These are phyloP conservation scores for Gossypium gossypioides DNA, from an alignment of 441 rosid species.

Conservation along the genomic window DNA sequence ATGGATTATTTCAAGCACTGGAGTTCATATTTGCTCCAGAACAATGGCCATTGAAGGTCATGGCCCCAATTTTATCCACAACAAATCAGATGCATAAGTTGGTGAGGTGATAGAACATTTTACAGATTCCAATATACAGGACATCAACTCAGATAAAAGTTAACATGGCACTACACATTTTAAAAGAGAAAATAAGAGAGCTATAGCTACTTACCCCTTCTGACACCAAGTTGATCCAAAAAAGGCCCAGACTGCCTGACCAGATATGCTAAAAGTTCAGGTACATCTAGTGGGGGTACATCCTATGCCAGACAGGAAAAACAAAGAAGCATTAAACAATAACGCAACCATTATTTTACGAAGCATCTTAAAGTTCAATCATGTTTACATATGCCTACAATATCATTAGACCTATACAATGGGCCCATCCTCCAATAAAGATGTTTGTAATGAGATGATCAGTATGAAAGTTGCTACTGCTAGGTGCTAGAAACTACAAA, in stretches of 20 bases:
- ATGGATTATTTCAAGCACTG: neutral
- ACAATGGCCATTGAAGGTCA: neutral
- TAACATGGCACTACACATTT: neutral
- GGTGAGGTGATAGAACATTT: neutral
- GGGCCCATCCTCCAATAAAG: neutral
- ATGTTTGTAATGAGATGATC: neutral
- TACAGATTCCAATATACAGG: neutral
- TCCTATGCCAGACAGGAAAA: constrained; percentile 35
- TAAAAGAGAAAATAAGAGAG: constrained; percentile 6
- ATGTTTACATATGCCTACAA: neutral
- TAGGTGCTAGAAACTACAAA: neutral
- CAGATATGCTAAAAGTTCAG: constrained; percentile 82
- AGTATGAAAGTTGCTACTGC: neutral
- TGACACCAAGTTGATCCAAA: constrained; percentile 81
- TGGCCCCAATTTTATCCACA: neutral
- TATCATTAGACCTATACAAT: neutral
- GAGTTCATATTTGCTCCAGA: neutral
- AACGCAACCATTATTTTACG: neutral
- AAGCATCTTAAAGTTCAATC: neutral
- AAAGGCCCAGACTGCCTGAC: constrained; percentile 82
- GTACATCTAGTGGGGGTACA: constrained; percentile 74
- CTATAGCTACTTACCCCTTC: constrained; percentile 42
- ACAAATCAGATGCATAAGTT: neutral
- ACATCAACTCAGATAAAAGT: neutral
- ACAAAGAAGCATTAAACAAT: constrained; percentile 7